phyloP scores from a whole-genome alignment of 306 rosid species.

The Biancaea sappan region DNA sequence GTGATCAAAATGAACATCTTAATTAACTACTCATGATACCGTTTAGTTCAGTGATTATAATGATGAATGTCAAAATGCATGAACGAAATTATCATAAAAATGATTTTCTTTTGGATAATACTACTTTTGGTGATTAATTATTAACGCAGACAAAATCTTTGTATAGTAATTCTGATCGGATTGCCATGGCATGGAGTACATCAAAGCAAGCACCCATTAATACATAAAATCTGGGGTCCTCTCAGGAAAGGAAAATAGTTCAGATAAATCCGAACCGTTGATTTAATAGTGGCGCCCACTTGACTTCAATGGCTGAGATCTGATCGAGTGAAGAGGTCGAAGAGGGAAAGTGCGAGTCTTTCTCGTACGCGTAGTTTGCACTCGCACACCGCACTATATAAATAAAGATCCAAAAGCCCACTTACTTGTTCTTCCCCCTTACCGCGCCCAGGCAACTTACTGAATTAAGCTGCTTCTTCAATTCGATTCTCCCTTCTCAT shows the following conservation, averaged over 20 bases:
- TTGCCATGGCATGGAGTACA: too few relatives aligned
- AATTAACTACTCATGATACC: too few relatives aligned
- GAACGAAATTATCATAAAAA: too few relatives aligned
- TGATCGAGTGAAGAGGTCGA: neutral
- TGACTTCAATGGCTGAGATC: neutral
- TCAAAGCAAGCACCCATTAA: neutral
- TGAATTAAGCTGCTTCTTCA: slow-evolving; percentile 7
- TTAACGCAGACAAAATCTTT: too few relatives aligned
- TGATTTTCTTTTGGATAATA: too few relatives aligned
- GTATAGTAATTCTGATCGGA: too few relatives aligned
- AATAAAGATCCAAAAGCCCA: neutral
- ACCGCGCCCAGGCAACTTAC: slow-evolving; percentile 6
- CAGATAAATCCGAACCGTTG: neutral
- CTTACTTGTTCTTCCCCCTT: neutral
- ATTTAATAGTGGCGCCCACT: neutral
- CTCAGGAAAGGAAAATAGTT: neutral
- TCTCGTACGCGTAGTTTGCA: slow-evolving; percentile 19
- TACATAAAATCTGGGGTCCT: neutral
- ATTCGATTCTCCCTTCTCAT: slow-evolving; percentile 25
- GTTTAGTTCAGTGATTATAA: too few relatives aligned
- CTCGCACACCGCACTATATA: neutral
- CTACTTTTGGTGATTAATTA: too few relatives aligned
- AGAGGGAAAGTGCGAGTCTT: neutral
- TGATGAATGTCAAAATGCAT: too few relatives aligned
- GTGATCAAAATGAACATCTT: too few relatives aligned